Evolutionary conservation across 495 filamentous ascomycete species (phyloP).

Genomic region (Amniculicola lignicola): DNA sequence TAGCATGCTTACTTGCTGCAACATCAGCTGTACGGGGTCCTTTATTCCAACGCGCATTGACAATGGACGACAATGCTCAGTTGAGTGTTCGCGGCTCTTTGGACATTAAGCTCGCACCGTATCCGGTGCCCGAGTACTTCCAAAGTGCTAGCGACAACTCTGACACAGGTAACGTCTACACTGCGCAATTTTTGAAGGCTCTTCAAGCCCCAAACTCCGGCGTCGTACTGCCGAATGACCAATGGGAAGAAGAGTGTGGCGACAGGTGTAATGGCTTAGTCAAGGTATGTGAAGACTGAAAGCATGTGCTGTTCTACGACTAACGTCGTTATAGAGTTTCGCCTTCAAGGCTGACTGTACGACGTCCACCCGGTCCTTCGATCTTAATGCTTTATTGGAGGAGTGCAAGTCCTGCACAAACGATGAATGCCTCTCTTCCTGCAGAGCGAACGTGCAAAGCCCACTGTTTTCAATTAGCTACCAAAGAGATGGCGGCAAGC

Average conservation of each 20-base stretch:
- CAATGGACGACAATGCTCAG: not conserved
- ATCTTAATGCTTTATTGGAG: slow-evolving; percentile 15
- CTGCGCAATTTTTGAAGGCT: slow-evolving; percentile 1
- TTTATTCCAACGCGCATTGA: slow-evolving; percentile 25
- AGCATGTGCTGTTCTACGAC: no score
- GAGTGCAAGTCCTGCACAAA: slow-evolving; percentile 12
- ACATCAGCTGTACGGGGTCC: slow-evolving; percentile 15
- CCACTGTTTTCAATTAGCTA: slow-evolving; percentile 21
- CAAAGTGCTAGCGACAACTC: slow-evolving; percentile 8
- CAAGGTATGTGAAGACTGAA: slow-evolving; percentile 27
- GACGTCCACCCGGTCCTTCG: slow-evolving; percentile 1
- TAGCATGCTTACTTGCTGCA: slow-evolving; percentile 23
- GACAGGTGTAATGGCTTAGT: slow-evolving; percentile 12
- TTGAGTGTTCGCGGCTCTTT: not conserved
- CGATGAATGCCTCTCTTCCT: not conserved
- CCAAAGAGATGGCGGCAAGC: not conserved
- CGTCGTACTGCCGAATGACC: not conserved
- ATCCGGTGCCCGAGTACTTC: slow-evolving; percentile 9
- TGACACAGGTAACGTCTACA: not conserved
- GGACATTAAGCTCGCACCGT: slow-evolving; percentile 7
- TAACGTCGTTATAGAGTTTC: slow-evolving; percentile 11
- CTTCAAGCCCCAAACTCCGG: slow-evolving; percentile 5
- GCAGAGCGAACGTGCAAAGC: not conserved
- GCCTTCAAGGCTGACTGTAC: slow-evolving; percentile 14
- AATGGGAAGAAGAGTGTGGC: slow-evolving; percentile 1